Conservation (phyloP, 2,329 filamentous ascomycete species). For the Xylariomycetidae sp. region DNA sequence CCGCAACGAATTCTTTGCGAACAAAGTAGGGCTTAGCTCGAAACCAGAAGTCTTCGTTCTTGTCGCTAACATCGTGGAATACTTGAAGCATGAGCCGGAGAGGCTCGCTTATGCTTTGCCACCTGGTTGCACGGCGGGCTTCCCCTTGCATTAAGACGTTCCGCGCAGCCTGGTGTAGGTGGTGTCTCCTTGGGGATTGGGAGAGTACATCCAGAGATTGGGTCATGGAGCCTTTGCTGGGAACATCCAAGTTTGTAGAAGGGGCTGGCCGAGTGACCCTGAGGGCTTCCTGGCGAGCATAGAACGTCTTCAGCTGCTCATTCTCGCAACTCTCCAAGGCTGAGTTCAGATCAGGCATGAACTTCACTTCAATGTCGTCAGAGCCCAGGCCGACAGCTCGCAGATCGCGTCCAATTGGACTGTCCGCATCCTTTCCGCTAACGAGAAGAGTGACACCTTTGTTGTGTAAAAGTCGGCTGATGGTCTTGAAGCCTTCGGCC, state of each 20-base stretch:
- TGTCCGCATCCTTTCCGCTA: conserved; percentile 72
- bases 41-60: conserved; percentile 96
- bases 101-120: conserved; percentile 84
- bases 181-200: conserved; percentile 74
- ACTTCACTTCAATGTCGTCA: conserved; percentile 65
- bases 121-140: conserved; percentile 55
- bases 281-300: conserved; percentile 61
- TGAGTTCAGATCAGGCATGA: conserved; percentile 87
- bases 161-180: conserved; percentile 72
- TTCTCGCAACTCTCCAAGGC: conserved; percentile 95
- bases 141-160: conserved; percentile 66
- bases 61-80: conserved; percentile 80
- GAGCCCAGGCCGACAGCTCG: conserved; percentile 77
- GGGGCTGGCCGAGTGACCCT: conserved; percentile 37
- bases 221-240: conserved; percentile 28
- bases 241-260: conserved; percentile 43
- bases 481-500: conserved; percentile 87
- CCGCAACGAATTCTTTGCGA: conserved; percentile 59
- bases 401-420: conserved; percentile 70
- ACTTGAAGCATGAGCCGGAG: conserved; percentile 88
- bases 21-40: conserved; percentile 69
- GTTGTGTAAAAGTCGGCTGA: conserved; percentile 74
- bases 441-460: conserved; percentile 77
- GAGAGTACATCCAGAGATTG: conserved; percentile 41
- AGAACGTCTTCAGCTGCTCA: conserved; percentile 77